Evolutionary conservation across 495 filamentous ascomycete genomes (phyloP), one percentile per base, ranked within the genome.

Genomic region (Chaetomium cochliodes): DNA sequence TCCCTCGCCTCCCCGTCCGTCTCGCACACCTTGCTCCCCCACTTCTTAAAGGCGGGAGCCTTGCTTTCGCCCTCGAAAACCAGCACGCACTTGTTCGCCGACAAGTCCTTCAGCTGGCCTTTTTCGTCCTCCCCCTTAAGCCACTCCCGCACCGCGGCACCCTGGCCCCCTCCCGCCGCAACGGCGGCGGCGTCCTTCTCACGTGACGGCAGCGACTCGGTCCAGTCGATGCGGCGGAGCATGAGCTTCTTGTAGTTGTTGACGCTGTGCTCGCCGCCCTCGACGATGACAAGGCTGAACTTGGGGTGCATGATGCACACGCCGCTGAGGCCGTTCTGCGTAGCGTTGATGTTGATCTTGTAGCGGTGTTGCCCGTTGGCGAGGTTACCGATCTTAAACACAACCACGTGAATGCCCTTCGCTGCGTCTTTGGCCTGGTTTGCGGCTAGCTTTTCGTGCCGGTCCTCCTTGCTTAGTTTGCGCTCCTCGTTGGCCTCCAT

Each of bases 171-270:
- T n/a, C 53, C 62, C 8, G 41, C 54, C 20, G 58, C 53, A 12
- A 33, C 83, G 9, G 22, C 33, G 4, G 41, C 39, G 4, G 55
- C 79, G 50, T 84, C 82, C 63, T 73, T 78, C 20, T 87, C 82
- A 56, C 81, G 80, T 1, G 93, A 88, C 3, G 87, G 85, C 4
- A 86, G 83, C 64, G 96, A 93, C 73, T 98, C 93, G 3, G 88
- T 90, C 94, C 94, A 99, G 72, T 93, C 87, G 69, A 98, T 92
- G 18, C 94, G 91, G 63, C 96, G 87, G 23, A 93, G 78, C 90
- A 98, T 92, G 30, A 98, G 78, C 74, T 77, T 96, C 70, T 88
- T 90, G 80, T 96, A 98, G 57, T 86, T 84, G 39, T 83, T 86
- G 74, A 92, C 88, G 42, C 87, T 87, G 72, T 92, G 87, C 60